Base-by-base conservation (phyloP, 202 grass and related monocot species). In the Schoenoplectus tabernaemontani region DNA sequence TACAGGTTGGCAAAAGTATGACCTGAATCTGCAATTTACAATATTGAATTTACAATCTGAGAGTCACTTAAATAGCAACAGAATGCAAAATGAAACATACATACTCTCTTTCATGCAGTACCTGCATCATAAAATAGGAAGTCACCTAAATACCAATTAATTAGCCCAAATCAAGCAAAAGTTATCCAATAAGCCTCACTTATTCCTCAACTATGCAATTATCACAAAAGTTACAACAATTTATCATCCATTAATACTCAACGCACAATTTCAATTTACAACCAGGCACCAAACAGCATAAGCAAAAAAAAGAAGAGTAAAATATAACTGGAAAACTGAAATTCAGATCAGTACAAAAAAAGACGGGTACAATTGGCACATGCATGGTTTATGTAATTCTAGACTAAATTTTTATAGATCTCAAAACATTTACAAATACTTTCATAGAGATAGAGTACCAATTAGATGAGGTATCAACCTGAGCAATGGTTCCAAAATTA, bases 1-100 rank as follows among this genome's bases (percentile, higher is more conserved):
- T 39, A 89, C 64, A 64, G 87, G 87, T 81, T 85, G 83, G 65
- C 87, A 89, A 62, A 89, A 80, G 79, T 85, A 89, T 20, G 87
- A 83, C 42, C 87, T 83, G 74, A 89, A 89, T 74, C 87, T 89
- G 57, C 87, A 85, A 65, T 51, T 38, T 33, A 80, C 2, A 80
- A 51, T 32, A 36, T 80, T 62, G 7, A 20, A 47, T 62, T 32
- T 79, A 63, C 23, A 79, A 46, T 46, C 38, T 28, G 23, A 46
- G 32, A 62, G 36, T 26, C 34, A 60, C 13, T 59, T 53, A 75
- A 54, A 54, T 46, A 33, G 43, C 7, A 20, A 19, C 4, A 3
- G 30, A 15, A 75, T 75, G 16, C 15, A 75, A 75, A 34, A 16
- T 9, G 7, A 36, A 75, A 56, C 28, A n/a, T 37, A 7, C 71